Evolutionary conservation across 1,284 basidiomycete species (phyloP), one percentile per base, ranked within the genome.

Genomic region (Phellinidium pouzarii): DNA sequence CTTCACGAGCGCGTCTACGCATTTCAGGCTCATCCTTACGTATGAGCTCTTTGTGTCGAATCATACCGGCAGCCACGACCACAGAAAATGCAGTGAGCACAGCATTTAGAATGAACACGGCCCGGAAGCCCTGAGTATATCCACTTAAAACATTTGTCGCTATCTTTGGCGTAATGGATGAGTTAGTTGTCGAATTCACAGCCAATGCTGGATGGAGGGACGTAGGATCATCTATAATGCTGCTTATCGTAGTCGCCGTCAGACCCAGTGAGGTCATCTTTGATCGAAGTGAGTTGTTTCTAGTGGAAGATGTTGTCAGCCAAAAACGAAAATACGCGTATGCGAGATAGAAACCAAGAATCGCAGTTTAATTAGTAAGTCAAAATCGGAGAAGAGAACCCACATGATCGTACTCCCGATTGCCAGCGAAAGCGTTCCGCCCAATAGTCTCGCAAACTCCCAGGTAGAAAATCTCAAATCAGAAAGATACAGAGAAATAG

Each of bases 1-100:
- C 82, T 36, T 52, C 51, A 11, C 20, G 8, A 2, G 44, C 51
- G 6, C 23, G 23, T 42, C 26, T 46, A 31, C 51, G 51, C 51
- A 52, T 52, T 36, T 63, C 59, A 23, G 62, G 57, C 45, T 71
- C 70, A 46, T 71, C 70, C 6, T 60, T 60, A 7, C 66, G 51
- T 22, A 60, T 62, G 42, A 71, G 49, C 20, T 61, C 60, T 31
- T 64, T 60, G 47, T 66, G 58, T 29, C 60, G 47, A 44, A 68
- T 60, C 48, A 65, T 59, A 1, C 62, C 3, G 20, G 58, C 57
- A 19, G 64, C 60, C n/a, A 63, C 58, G 26, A 66, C 54, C 20
- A 63, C 62, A 14, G 47, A 45, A 3, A 63, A 34, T 1, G 58
- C 53, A 11, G 60, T 52, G 19, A 52, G 58, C 43, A 50, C 45